Evolutionary conservation across 805 yeast species (phyloP).

Genomic region (Yarrowia osloensis): DNA sequence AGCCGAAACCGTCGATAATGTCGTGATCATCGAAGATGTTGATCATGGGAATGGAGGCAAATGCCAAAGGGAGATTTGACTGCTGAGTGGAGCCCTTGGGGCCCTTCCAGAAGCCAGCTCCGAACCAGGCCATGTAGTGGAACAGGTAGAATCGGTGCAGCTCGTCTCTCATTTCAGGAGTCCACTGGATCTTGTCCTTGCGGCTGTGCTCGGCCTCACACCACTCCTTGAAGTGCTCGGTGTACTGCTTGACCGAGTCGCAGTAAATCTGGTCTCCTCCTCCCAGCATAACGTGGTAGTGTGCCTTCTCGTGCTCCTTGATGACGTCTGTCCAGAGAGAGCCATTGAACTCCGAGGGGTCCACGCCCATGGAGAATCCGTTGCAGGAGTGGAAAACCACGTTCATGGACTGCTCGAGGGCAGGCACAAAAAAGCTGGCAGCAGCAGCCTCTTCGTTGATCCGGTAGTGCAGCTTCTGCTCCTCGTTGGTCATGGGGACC

Average conservation of each 20-base stretch:
- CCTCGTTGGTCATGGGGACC: slow-evolving; percentile 51
- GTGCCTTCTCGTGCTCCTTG: slow-evolving; percentile 59
- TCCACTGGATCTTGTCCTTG: slow-evolving; percentile 50
- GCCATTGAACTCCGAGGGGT: slow-evolving; percentile 66
- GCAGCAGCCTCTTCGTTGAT: slow-evolving; percentile 52
- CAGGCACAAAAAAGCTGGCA: slow-evolving; percentile 72
- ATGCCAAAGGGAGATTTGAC: slow-evolving; percentile 66
- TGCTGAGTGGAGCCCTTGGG: slow-evolving; percentile 65
- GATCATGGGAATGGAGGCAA: slow-evolving; percentile 80
- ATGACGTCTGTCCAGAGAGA: slow-evolving; percentile 87
- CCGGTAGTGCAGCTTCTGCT: slow-evolving; percentile 64
- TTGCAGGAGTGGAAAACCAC: slow-evolving; percentile 84
- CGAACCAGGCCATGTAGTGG: slow-evolving; percentile 86
- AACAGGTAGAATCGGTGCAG: slow-evolving; percentile 67
- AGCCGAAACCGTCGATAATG: slow-evolving; percentile 94
- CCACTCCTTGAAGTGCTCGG: slow-evolving; percentile 59
- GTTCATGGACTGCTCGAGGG: slow-evolving; percentile 68
- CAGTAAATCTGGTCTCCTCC: slow-evolving; percentile 97
- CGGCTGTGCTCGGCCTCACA: slow-evolving; percentile 52
- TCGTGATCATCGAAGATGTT: slow-evolving; percentile 95
- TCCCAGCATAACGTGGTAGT: slow-evolving; percentile 92
- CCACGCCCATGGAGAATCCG: slow-evolving; percentile 78
- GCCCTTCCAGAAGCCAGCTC: slow-evolving; percentile 84
- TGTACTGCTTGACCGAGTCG: slow-evolving; percentile 70
- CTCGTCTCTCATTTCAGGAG: slow-evolving; percentile 54